Conservation (phyloP, 1,284 basidiomycete genomes). For the Pyrrhoderma lamaoense region DNA sequence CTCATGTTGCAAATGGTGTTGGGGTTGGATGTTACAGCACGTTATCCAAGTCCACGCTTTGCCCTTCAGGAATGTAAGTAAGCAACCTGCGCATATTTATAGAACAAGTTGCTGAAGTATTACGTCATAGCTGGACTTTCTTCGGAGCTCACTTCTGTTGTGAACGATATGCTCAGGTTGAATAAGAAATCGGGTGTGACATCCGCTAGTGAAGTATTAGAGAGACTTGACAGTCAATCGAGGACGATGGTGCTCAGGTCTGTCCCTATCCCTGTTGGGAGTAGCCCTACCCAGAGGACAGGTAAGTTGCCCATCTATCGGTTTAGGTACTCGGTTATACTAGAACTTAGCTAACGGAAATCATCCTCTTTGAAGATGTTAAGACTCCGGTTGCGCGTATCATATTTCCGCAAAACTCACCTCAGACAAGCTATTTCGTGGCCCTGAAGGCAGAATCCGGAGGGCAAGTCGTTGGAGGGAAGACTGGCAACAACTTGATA, state of each 20-base stretch:
- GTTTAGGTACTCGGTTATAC: background rate
- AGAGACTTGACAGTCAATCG: constrained; percentile 1
- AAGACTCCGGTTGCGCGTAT: constrained; percentile 40
- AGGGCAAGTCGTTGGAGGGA: constrained; percentile 73
- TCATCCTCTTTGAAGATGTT: constrained; percentile 27
- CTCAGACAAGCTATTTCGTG: constrained; percentile 55
- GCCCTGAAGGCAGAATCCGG: constrained; percentile 32
- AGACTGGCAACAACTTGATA: constrained; percentile 77
- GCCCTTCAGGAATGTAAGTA: constrained; percentile 26
- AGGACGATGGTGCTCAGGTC: background rate
- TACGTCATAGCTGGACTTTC: constrained; percentile 2
- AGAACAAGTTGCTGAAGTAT: background rate
- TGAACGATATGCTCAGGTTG: constrained; percentile 50
- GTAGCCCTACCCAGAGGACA: constrained; percentile 4
- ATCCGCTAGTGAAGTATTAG: constrained; percentile 4
- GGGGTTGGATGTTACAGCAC: constrained; percentile 55
- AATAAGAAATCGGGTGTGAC: constrained; percentile 31
- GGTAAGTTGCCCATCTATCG: background rate
- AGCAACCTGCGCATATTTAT: no score
- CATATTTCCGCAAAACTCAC: constrained; percentile 37
- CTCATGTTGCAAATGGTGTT: constrained; percentile 71
- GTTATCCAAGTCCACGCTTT: constrained; percentile 30
- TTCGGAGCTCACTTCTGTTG: constrained; percentile 37
- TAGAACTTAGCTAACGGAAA: background rate
- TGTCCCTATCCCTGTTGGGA: constrained; percentile 3